These are phyloP conservation scores for Aspergillus felis DNA, from an alignment of 2,329 filamentous ascomycete species.

Conservation along the genomic window DNA sequence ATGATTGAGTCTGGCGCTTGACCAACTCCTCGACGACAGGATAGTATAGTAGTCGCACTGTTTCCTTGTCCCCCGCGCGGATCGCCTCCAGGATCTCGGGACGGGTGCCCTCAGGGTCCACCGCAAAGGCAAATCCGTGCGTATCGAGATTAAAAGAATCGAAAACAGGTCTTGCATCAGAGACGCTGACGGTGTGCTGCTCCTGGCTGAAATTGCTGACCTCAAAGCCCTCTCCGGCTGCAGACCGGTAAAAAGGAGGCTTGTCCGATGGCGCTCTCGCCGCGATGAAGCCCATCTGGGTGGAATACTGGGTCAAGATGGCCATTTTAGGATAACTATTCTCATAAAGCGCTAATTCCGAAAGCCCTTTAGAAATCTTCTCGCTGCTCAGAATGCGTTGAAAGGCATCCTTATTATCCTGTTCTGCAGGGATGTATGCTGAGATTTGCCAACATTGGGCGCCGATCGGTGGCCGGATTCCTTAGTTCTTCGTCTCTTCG, in stretches of 20 bases:
- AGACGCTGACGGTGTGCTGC: neutral
- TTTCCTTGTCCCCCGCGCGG: neutral
- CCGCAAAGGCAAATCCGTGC: neutral
- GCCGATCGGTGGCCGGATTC: neutral
- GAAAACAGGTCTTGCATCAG: neutral
- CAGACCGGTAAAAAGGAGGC: constrained; percentile 1
- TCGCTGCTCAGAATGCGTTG: neutral
- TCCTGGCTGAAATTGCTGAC: constrained; percentile 1
- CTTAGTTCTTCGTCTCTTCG: neutral
- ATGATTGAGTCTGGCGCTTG: neutral
- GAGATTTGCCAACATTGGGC: neutral
- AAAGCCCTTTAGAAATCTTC: neutral
- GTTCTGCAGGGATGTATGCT: neutral
- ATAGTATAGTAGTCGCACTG: neutral
- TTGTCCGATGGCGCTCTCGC: neutral
- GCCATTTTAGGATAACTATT: neutral
- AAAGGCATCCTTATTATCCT: neutral
- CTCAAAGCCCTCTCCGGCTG: neutral
- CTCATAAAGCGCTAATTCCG: neutral
- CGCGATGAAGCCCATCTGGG: neutral
- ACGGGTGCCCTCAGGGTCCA: neutral
- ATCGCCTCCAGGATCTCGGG: neutral
- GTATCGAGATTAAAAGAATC: neutral
- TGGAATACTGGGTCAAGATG: neutral
- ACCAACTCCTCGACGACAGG: neutral